A percentile compares a stretch with the other conserved stretches of the same genome.
Conservation (phyloP, 306 rosid genomes). For the Castanea mollissima region DNA sequence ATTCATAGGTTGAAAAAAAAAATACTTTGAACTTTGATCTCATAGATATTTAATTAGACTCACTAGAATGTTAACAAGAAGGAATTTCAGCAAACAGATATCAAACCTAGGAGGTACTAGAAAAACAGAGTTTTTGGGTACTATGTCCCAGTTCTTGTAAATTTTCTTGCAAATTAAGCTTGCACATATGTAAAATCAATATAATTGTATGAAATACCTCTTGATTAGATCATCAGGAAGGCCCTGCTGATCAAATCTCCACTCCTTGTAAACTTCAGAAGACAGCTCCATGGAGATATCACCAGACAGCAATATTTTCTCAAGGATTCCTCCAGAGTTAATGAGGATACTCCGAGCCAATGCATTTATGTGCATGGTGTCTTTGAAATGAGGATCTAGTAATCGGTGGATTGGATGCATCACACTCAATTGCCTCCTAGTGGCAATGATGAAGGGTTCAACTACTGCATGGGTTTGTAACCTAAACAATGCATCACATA, state of each 20-base stretch:
- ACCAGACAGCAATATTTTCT: slow-evolving; percentile 53
- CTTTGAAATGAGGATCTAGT: slow-evolving; percentile 71
- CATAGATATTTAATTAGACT: too few species aligned
- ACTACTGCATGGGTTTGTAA: slow-evolving; percentile 69
- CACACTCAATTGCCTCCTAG: slow-evolving; percentile 67
- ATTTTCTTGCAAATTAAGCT: not conserved
- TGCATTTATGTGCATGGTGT: slow-evolving; percentile 68
- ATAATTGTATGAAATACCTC: slow-evolving; percentile 35
- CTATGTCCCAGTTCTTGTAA: not conserved
- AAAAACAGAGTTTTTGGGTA: too few species aligned
- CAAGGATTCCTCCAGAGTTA: slow-evolving; percentile 61
- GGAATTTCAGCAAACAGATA: not conserved
- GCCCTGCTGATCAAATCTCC: slow-evolving; percentile 69
- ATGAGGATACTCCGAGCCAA: slow-evolving; percentile 47
- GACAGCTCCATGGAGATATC: slow-evolving; percentile 64
- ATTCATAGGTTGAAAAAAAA: too few species aligned
- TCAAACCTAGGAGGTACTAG: too few species aligned
- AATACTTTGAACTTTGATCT: too few species aligned
- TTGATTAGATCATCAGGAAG: slow-evolving; percentile 74
- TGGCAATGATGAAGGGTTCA: slow-evolving; percentile 83
- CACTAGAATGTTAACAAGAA: not conserved
- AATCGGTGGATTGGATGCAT: slow-evolving; percentile 71
- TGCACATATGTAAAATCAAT: not conserved
- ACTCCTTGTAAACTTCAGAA: slow-evolving; percentile 60
- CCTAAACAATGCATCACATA: slow-evolving; percentile 30